These are phyloP conservation scores for Berberis vulgaris DNA, from an alignment of 164 flowering plant genomes.

Conservation along the genomic window DNA sequence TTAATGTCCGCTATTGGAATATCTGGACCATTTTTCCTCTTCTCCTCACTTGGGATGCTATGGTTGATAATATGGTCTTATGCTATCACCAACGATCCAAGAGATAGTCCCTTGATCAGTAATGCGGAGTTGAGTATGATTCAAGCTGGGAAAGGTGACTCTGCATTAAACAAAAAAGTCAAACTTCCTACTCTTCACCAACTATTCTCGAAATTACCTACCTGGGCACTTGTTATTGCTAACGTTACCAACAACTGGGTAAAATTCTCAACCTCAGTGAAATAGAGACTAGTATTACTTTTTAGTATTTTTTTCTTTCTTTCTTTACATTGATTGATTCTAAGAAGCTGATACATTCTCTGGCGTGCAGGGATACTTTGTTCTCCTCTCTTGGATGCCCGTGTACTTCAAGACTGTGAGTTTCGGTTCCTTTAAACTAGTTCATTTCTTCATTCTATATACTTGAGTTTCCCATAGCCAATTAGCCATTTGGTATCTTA, in stretches of 20 bases:
- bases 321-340: neutral
- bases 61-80: slow-evolving; percentile 61
- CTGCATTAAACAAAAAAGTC: slow-evolving; percentile 16
- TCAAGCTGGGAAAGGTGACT: slow-evolving; percentile 58
- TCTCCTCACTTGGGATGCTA: slow-evolving; percentile 67
- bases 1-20: slow-evolving; percentile 56
- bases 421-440: slow-evolving; percentile 3
- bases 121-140: slow-evolving; percentile 55
- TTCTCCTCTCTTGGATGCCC: slow-evolving; percentile 99
- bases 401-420: slow-evolving; percentile 92
- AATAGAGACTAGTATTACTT: neutral
- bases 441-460: too few species aligned
- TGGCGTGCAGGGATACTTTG: slow-evolving; percentile 81
- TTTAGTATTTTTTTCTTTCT: neutral
- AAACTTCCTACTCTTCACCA: slow-evolving; percentile 41
- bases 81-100: slow-evolving; percentile 56
- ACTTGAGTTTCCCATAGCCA: too few species aligned
- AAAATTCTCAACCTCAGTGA: slow-evolving; percentile 9
- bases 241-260: slow-evolving; percentile 94
- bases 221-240: slow-evolving; percentile 83
- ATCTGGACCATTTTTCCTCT: slow-evolving; percentile 70
- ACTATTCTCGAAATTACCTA: slow-evolving; percentile 64
- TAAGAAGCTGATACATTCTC: slow-evolving; percentile 3
- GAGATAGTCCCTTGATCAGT: slow-evolving; percentile 39
- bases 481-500: too few species aligned